These are phyloP conservation scores for Ottelia alismoides DNA, from an alignment of 106 monocot species.

Conservation along the genomic window DNA sequence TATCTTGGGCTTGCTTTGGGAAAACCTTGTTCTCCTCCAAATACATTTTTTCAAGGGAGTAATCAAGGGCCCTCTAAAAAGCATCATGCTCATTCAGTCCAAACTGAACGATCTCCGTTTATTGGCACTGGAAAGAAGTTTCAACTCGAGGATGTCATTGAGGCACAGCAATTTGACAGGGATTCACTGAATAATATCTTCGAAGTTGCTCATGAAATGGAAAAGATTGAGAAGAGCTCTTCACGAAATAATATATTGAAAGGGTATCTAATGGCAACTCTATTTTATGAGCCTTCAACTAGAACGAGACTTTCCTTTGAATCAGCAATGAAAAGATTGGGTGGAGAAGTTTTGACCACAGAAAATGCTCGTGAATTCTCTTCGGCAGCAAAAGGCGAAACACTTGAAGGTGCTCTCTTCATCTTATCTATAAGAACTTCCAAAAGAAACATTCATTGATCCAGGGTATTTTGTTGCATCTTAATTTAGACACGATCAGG, in stretches of 20 bases:
- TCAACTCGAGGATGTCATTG: constrained; percentile 79
- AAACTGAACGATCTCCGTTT: constrained; percentile 5
- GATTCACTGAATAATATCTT: constrained; percentile 58
- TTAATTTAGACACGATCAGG: constrained; percentile 80
- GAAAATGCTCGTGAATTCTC: constrained; percentile 98
- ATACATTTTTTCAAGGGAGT: no score
- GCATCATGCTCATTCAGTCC: constrained; percentile 4
- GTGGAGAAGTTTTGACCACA: constrained; percentile 94
- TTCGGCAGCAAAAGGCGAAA: constrained; percentile 98
- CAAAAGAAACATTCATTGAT: not conserved
- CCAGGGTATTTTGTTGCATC: not conserved
- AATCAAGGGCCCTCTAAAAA: no score
- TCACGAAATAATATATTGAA: constrained; percentile 36
- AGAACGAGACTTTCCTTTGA: constrained; percentile 96
- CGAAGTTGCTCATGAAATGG: constrained; percentile 82
- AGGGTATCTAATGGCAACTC: constrained; percentile 89
- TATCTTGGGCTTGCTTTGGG: no score
- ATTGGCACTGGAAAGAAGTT: constrained; percentile 23
- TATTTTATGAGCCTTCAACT: constrained; percentile 98
- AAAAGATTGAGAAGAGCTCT: constrained; percentile 60
- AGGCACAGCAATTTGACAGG: constrained; percentile 91
- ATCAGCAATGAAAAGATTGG: constrained; percentile 92
- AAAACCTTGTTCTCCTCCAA: no score
- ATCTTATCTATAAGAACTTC: not conserved
- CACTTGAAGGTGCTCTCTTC: constrained; percentile 64